phyloP scores from a whole-genome alignment of 768 basidiomycete genomes.

The Steccherinum ochraceum region DNA sequence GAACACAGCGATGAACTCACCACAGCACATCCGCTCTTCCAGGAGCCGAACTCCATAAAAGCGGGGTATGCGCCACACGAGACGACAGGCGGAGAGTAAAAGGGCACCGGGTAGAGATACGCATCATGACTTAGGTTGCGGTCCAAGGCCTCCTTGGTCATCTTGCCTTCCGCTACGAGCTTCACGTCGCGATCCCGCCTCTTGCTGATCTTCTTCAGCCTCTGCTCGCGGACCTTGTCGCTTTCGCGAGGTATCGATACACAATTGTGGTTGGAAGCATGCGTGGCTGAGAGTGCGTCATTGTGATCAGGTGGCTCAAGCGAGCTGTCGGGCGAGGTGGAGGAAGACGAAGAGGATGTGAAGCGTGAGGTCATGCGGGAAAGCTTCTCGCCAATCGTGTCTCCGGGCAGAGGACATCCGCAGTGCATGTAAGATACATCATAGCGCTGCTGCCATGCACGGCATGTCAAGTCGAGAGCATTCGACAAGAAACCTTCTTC shows the following conservation, averaged over 20 bases:
- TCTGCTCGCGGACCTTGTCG: slow-evolving; percentile 9
- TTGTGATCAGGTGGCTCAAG: slow-evolving; percentile 27
- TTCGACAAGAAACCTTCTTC: slow-evolving; percentile 37
- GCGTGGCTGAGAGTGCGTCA: slow-evolving; percentile 42
- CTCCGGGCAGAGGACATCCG: slow-evolving; percentile 48
- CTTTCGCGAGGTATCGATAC: neutral
- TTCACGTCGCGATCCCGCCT: slow-evolving; percentile 20
- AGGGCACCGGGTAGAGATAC: slow-evolving; percentile 31
- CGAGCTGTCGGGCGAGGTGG: neutral
- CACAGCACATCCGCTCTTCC: neutral
- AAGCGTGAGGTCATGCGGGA: slow-evolving; percentile 21
- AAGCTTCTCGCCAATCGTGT: slow-evolving; percentile 37
- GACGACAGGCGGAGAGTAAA: slow-evolving; percentile 16
- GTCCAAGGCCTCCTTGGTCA: slow-evolving; percentile 7
- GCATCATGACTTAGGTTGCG: slow-evolving; percentile 13
- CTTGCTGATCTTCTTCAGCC: slow-evolving; percentile 20
- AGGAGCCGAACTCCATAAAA: no score
- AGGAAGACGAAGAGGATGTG: neutral
- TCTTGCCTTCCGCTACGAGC: slow-evolving; percentile 16
- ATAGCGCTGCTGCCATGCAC: slow-evolving; percentile 47
- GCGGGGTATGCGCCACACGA: no score
- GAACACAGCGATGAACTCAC: neutral
- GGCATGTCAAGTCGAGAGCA: slow-evolving; percentile 44
- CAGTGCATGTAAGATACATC: slow-evolving; percentile 50
- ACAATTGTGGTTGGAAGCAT: slow-evolving; percentile 48